Conservation (phyloP, 768 basidiomycete species). For the Pleurotus tuber-regium region DNA sequence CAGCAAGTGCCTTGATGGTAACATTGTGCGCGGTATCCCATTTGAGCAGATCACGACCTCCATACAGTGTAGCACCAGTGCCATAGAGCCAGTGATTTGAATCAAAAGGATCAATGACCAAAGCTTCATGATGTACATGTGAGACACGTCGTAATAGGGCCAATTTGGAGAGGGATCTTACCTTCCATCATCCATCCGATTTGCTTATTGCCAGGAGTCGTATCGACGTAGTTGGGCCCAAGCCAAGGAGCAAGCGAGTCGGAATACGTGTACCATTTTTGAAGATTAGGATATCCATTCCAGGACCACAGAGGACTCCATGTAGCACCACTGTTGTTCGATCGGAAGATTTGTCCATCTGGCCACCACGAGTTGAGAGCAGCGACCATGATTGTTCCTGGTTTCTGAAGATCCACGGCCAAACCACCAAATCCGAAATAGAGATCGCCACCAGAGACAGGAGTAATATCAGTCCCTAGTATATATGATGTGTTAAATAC, state of each 20-base stretch:
- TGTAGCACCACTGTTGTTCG: conserved; percentile 52
- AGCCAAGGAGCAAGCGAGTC: conserved; percentile 60
- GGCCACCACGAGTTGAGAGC: conserved; percentile 66
- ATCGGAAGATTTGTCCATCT: conserved; percentile 64
- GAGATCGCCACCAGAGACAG: conserved; percentile 52
- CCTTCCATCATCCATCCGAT: conserved; percentile 77
- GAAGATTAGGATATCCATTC: conserved; percentile 42
- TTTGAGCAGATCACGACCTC: conserved; percentile 52
- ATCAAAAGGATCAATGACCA: conserved; percentile 64
- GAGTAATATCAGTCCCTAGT: conserved; percentile 60
- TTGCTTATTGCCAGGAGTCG: conserved; percentile 41
- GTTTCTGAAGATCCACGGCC: conserved; percentile 55
- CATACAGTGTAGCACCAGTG: conserved; percentile 65
- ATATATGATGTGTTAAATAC: no score
- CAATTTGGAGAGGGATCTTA: no score
- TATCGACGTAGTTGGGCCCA: conserved; percentile 46
- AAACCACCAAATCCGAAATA: conserved; percentile 65
- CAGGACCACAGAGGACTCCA: conserved; percentile 63
- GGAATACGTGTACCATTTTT: conserved; percentile 54
- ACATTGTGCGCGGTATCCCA: conserved; percentile 64
- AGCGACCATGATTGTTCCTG: conserved; percentile 68
- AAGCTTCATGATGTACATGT: conserved; percentile 33
- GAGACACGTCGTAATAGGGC: no score
- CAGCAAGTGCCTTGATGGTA: conserved; percentile 55
- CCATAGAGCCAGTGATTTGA: conserved; percentile 71